phyloP scores from a whole-genome alignment of 2,329 filamentous ascomycete genomes.

The Neonectria faginata region DNA sequence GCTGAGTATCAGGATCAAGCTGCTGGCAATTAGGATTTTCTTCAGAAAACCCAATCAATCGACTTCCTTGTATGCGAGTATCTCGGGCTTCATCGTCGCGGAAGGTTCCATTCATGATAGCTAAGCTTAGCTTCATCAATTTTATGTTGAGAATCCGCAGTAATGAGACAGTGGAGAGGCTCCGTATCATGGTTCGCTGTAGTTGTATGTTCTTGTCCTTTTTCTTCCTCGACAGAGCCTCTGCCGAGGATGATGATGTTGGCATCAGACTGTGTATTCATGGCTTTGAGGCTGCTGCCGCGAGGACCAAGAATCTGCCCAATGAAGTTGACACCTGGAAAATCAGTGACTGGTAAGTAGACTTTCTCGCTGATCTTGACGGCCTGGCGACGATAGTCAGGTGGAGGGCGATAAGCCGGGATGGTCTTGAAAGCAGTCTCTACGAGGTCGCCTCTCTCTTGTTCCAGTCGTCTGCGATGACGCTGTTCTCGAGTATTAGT shows the following conservation, averaged over 20 bases:
- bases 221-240: slow-evolving; percentile 85
- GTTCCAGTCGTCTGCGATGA: not conserved
- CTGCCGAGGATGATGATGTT: slow-evolving; percentile 86
- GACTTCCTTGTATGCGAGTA: not conserved
- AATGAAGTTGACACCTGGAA: slow-evolving; percentile 91
- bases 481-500: not conserved
- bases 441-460: not conserved
- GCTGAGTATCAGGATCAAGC: not conserved
- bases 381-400: slow-evolving; percentile 80
- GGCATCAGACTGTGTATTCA: slow-evolving; percentile 80
- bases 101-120: slow-evolving; percentile 83
- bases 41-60: not conserved
- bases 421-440: not conserved
- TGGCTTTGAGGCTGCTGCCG: slow-evolving; percentile 84
- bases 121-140: slow-evolving; percentile 81
- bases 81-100: slow-evolving; percentile 73
- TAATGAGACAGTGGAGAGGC: slow-evolving; percentile 83
- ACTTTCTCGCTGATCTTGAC: slow-evolving; percentile 83
- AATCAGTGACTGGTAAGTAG: slow-evolving; percentile 86
- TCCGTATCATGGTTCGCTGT: slow-evolving; percentile 72
- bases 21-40: not conserved
- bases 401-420: slow-evolving; percentile 65
- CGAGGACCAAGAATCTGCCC: slow-evolving; percentile 86
- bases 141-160: slow-evolving; percentile 84
- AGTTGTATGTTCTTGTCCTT: slow-evolving; percentile 51